phyloP scores from a whole-genome alignment of 1,139 yeast species.

The Kazachstania sp. region DNA sequence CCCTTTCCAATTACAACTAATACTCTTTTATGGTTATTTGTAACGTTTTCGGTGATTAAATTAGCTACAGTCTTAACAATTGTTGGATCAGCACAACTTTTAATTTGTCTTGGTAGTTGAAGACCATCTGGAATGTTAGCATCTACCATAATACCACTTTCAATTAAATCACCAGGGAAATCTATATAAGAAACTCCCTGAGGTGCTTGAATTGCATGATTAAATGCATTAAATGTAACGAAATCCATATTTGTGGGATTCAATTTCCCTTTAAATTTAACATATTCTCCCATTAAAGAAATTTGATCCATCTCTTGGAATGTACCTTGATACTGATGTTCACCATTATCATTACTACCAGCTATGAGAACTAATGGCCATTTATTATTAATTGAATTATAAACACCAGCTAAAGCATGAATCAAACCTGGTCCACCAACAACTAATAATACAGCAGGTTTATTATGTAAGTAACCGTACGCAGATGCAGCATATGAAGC shows the following conservation, averaged over 20 bases:
- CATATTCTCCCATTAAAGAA: slow-evolving; percentile 36
- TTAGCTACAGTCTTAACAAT: slow-evolving; percentile 34
- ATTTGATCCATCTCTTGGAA: slow-evolving; percentile 63
- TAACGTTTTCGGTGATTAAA: slow-evolving; percentile 17
- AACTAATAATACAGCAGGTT: slow-evolving; percentile 55
- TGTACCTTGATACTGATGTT: slow-evolving; percentile 46
- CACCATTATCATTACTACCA: slow-evolving; percentile 38
- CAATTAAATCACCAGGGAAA: slow-evolving; percentile 51
- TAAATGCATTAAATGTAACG: slow-evolving; percentile 43
- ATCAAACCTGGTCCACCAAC: slow-evolving; percentile 68
- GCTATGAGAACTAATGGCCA: slow-evolving; percentile 57
- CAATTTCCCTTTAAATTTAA: slow-evolving; percentile 46
- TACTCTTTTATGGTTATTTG: slow-evolving; percentile 36
- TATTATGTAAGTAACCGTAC: slow-evolving; percentile 53
- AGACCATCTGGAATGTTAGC: not conserved
- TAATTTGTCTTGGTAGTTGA: slow-evolving; percentile 4
- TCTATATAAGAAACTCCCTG: slow-evolving; percentile 56
- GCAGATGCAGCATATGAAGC: slow-evolving; percentile 65
- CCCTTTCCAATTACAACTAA: slow-evolving; percentile 58
- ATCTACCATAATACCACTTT: slow-evolving; percentile 3
- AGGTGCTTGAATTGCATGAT: slow-evolving; percentile 40
- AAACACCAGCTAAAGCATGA: slow-evolving; percentile 56
- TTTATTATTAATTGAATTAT: slow-evolving; percentile 48
- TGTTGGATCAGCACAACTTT: slow-evolving; percentile 35
- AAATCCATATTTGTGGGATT: slow-evolving; percentile 33